Evolutionary conservation across 1,284 basidiomycete genomes (phyloP), one percentile per base, ranked within the genome.

Genomic region (Irpex sp.): DNA sequence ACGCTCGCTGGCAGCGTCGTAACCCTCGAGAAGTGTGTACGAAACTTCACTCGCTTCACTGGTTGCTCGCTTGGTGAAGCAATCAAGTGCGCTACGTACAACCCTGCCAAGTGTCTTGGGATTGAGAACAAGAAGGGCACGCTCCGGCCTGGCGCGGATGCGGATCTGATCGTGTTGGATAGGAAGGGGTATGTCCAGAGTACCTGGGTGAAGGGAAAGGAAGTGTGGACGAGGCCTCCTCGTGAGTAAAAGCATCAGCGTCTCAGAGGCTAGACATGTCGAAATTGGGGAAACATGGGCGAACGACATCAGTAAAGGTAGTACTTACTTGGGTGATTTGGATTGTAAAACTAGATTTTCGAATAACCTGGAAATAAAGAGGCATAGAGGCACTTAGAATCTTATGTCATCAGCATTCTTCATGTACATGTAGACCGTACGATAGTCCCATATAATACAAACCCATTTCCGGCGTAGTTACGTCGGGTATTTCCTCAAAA

Each of bases 1-100:
- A 96, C 94, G 0, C 85, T 97, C 57, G 94, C 94, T 2, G 94
- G 94, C 58, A 92, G 90, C 67, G 90, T 93, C 47, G 84, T 95
- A 50, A 90, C 92, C 1, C 75, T 95, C 64, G 89, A 92, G 75
- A 89, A 87, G 70, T 95, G 92, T 70, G 86, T 96, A 39, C 85
- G 88, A 59, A 96, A 96, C 75, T 90, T 97, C 69, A 83, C 87
- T 21, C 79, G 80, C 39, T 97, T 93, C 74, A 94, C 94, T 0
- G 88, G 87, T 11, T 91, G 92, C 69, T 87, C 92, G 21, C 77
- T 97, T 11, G 88, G 90, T 31, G 85, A 94, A 72, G 91, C 94
- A 11, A 87, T 96, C 72, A 87, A 87, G 65, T 95, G 93, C 70
- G 93, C 91, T 19, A 94, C 92, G 0, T 85, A 82, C 70, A 92